phyloP scores from a whole-genome alignment of 768 basidiomycete species.

The Suillus weaverae region DNA sequence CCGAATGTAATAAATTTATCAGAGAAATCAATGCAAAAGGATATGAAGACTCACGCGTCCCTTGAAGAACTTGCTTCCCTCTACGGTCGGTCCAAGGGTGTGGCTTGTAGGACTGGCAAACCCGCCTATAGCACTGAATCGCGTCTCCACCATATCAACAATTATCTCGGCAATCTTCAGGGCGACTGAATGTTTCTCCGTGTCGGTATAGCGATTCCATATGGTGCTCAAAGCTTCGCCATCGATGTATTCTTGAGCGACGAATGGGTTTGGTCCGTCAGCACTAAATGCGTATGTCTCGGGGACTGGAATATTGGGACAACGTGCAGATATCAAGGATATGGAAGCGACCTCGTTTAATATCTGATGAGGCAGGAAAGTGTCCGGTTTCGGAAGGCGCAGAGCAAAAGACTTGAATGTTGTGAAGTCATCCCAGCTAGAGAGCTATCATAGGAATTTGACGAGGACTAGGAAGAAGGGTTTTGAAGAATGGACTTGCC shows the following conservation, averaged over 20 bases:
- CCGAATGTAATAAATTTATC: not conserved
- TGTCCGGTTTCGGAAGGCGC: not conserved
- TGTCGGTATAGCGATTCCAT: not conserved
- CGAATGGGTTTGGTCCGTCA: not conserved
- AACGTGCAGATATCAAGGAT: not conserved
- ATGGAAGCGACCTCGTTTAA: not conserved
- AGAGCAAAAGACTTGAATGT: not conserved
- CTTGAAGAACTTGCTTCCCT: not conserved
- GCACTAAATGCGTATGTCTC: not conserved
- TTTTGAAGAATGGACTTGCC: not conserved
- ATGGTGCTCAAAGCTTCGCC: not conserved
- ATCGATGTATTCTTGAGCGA: not conserved
- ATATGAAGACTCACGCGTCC: not conserved
- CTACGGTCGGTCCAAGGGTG: not conserved
- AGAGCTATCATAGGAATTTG: not conserved
- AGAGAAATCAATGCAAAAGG: not conserved
- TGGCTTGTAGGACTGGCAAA: not conserved
- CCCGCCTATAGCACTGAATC: not conserved
- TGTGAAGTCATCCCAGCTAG: not conserved
- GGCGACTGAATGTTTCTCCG: not conserved
- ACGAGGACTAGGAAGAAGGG: too few relatives aligned
- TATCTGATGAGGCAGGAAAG: not conserved
- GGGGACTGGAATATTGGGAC: not conserved
- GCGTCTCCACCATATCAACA: not conserved
- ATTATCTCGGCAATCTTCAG: not conserved